Evolutionary conservation across 495 filamentous ascomycete genomes (phyloP), one percentile per base, ranked within the genome.

Genomic region (Rusavskia elegans): DNA sequence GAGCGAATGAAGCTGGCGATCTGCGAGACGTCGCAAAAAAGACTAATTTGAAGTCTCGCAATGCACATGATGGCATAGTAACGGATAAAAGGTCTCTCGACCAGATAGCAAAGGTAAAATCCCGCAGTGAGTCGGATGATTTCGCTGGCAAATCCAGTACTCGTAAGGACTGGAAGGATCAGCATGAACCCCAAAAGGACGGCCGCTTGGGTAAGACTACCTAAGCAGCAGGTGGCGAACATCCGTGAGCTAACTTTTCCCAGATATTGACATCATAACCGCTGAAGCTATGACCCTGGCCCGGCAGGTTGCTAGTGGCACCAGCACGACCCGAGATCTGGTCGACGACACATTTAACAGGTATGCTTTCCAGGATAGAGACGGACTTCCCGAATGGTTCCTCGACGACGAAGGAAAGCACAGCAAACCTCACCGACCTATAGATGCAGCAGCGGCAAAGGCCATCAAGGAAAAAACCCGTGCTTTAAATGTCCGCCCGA

Each of bases 251-350:
- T 74, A 61, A 71, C 54, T 48, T 39, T 52, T 23, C n/a, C 55
- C 66, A 80, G 88, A 95, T 57, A 96, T 99, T 70, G 86, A 96
- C 64, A 96, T 99, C 60, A 92, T 97, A 59, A 99, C 92, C 9
- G 92, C 89, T 19, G 93, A 99, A 71, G 92, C 92, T 53, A 99
- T 99, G 92, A 88, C 87, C 8, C 75, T 99, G n/a, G 92, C 92
- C 2, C 92, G 97, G 52, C 77, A 85, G 60, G 79, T 99, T 53
- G 92, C 88, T 21, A 83, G 81, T 0, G 93, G 93, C 21, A 74
- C 92, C 60, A 89, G 82, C 63, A 83, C 82, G 10, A 80, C 75
- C 21, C 61, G 79, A 48, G 85, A 94, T 60, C 66, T 95, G 2
- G 65, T 89, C 27, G 93, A 99, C 62, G 90, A 96, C 50, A 81